Evolutionary conservation across 1,284 basidiomycete species (phyloP), one percentile per base, ranked within the genome.

Genomic region (Hemileia vastatrix): DNA sequence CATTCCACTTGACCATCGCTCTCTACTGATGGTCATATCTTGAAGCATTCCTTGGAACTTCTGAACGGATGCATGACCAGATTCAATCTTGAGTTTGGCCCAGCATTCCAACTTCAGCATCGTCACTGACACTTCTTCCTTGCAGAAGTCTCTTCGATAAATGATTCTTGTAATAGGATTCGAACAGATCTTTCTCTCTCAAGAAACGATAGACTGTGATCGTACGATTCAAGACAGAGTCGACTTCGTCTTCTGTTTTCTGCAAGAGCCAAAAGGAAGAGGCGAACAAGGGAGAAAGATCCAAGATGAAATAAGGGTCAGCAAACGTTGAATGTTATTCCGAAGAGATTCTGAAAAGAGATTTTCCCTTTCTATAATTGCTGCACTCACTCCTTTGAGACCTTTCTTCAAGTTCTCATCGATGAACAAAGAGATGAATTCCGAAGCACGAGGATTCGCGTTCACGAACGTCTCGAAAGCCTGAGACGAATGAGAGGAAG

Each of bases 21-120:
- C 36, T 40, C 36, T 40, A 40, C 36, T 40, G 36, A n/a, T n/a
- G n/a, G n/a, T n/a, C n/a, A n/a, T n/a, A n/a, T n/a, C n/a, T 70
- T 92, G 84, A 81, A 99, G 95, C 95, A 99, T 99, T 61, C 94
- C 94, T 76, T 98, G 94, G 68, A 98, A 80, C 76, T 95, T 95
- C 77, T 96, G 91, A 0, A 95, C 97, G 76, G 97, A 99, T 72
- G 93, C 90, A 72, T 88, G 89, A 5, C 95, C 95, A 71, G 88
- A 90, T 77, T 98, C 93, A 43, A 96, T 82, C 79, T 97, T 98
- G 74, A 99, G 85, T 78, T 96, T 97, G 56, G 91, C 87, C n/a
- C 11, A 99, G 83, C 93, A 99, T 97, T 62, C 89, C 90, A 57
- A 89, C 86, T 76, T 99, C 95, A 1, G 95, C 94, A 76, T 99